Evolutionary conservation across 306 rosid genomes (phyloP), one percentile per base, ranked within the genome.

Genomic region (Datisca glomerata): DNA sequence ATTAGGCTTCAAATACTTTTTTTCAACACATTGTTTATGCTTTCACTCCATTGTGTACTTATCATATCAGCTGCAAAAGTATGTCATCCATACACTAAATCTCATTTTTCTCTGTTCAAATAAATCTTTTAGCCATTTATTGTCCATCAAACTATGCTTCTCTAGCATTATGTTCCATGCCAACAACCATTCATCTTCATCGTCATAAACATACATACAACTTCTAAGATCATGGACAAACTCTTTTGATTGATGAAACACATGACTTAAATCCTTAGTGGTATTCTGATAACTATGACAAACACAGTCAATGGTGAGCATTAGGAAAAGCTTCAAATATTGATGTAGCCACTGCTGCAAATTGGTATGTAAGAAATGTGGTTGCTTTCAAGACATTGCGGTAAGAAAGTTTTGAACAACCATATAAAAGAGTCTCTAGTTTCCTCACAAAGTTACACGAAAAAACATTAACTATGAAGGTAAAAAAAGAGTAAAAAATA

Each of bases 391-490:
- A n/a, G n/a, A 31, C 52, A 55, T 56, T 41, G 38, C 45, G 10
- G 24, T 24, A 20, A 12, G 18, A 21, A 43, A 55, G 43, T 45
- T 25, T 45, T 39, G 36, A 47, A 56, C 15, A 45, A 13, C 53
- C 53, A 56, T 27, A 12, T 36, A 45, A 36, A 35, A 12, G 33
- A 32, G 10, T 56, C 36, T 0, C 7, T 1, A 2, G 38, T 36
- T 24, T 56, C 54, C 45, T 56, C 62, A 24, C 45, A 45, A 45
- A 34, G 22, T 10, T n/a, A n/a, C n/a, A n/a, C n/a, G n/a, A n/a
- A n/a, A n/a, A n/a, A n/a, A n/a, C n/a, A n/a, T n/a, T n/a, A n/a
- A n/a, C n/a, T n/a, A n/a, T n/a, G n/a, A n/a, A n/a, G n/a, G n/a
- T n/a, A n/a, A n/a, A n/a, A n/a, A n/a, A n/a, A n/a, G n/a, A n/a